Conservation (phyloP, 2,329 filamentous ascomycete species). For the Tolypocladium ophioglossoides region DNA sequence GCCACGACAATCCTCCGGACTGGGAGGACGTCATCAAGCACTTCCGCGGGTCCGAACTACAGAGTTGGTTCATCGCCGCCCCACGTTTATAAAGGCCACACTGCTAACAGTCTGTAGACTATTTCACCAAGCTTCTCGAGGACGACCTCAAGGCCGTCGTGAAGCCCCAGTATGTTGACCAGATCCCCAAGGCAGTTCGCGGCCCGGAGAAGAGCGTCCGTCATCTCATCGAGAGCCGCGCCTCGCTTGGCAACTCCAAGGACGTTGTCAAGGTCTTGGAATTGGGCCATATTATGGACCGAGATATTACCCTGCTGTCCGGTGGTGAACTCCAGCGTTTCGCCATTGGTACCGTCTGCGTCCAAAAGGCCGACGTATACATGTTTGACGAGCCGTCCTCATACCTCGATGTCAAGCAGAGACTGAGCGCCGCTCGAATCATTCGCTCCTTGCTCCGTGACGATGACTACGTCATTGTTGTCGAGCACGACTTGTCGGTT, state of each 20-base stretch:
- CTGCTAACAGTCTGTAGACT: conserved; percentile 42
- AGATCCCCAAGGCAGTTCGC: conserved; percentile 88
- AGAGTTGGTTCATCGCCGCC: conserved; percentile 54
- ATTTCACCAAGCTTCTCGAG: conserved; percentile 96
- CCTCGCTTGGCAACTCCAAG: conserved; percentile 68
- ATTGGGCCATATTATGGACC: conserved; percentile 79
- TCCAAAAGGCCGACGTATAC: conserved; percentile 94
- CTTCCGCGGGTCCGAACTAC: conserved; percentile 93
- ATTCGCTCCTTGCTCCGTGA: conserved; percentile 84
- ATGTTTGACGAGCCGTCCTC: conserved; percentile 99
- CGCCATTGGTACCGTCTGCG: conserved; percentile 89
- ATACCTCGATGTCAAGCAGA: conserved; percentile 98
- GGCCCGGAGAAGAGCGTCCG: conserved; percentile 71
- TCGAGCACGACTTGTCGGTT: conserved; percentile 98
- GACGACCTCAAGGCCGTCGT: conserved; percentile 96
- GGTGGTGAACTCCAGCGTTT: conserved; percentile 98
- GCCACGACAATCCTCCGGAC: conserved; percentile 92
- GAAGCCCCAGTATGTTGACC: conserved; percentile 98
- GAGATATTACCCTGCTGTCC: conserved; percentile 82
- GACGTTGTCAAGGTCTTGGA: conserved; percentile 79
- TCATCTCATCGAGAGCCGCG: conserved; percentile 64
- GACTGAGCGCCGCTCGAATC: conserved; percentile 81
- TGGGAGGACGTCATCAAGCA: conserved; percentile 99
- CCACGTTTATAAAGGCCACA: neutral
- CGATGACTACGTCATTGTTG: conserved; percentile 94